A percentile compares a stretch with the other conserved stretches of the same genome.
These are phyloP conservation scores for Tolypocladium tundrense DNA, from an alignment of 2,329 filamentous ascomycete genomes.

Conservation along the genomic window DNA sequence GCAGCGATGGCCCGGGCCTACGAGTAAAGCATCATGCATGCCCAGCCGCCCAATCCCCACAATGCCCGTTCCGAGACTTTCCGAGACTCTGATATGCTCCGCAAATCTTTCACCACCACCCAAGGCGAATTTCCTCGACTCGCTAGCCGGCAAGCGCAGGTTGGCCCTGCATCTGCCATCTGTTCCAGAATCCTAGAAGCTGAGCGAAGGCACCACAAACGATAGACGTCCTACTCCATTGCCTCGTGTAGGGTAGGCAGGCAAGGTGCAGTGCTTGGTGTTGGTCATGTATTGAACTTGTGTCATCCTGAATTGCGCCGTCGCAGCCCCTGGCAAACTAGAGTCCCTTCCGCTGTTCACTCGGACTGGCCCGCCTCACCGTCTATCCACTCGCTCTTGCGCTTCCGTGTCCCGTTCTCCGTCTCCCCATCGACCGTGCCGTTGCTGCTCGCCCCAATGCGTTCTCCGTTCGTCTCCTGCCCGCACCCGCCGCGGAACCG, in stretches of 20 bases:
- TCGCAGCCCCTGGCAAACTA: neutral
- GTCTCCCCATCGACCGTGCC: neutral
- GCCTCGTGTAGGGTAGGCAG: neutral
- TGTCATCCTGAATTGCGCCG: neutral
- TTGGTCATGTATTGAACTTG: neutral
- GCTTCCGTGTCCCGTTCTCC: slow-evolving; percentile 17
- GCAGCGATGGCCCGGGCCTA: neutral
- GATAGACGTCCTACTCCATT: neutral
- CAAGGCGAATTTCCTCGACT: neutral
- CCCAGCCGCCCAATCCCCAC: neutral
- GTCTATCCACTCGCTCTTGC: slow-evolving; percentile 27
- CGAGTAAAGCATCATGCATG: neutral
- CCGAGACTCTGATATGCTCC: neutral
- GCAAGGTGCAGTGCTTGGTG: neutral
- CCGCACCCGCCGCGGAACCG: slow-evolving; percentile 34
- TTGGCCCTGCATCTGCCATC: neutral
- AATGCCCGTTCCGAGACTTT: neutral
- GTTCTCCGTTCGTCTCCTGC: slow-evolving; percentile 4
- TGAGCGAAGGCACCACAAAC: neutral
- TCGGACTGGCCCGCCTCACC: slow-evolving; percentile 4
- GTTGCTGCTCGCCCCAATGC: neutral
- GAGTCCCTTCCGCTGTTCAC: neutral
- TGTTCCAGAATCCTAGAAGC: neutral
- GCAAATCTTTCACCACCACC: neutral
- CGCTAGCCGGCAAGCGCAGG: neutral